Evolutionary conservation across 768 basidiomycete genomes (phyloP).

Genomic region (Lactarius evosmus): DNA sequence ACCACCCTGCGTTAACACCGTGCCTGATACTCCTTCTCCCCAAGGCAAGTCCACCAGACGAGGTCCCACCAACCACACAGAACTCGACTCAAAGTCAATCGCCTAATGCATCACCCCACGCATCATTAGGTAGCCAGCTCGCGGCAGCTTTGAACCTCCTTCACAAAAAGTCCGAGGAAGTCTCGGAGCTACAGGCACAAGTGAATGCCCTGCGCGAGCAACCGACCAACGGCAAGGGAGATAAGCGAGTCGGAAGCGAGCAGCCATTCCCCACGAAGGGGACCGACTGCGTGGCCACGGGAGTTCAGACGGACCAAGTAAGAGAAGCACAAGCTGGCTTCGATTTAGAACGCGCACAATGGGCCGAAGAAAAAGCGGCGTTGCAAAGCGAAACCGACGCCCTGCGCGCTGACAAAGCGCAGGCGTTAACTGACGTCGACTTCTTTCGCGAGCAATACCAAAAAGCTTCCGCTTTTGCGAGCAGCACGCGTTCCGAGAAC

Average conservation of each 20-base stretch:
- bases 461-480: constrained; percentile 22
- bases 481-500: constrained; percentile 24
- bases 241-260: neutral
- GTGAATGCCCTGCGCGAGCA: neutral
- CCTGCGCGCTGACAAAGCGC: constrained; percentile 14
- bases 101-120: neutral
- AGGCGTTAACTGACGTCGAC: constrained; percentile 21
- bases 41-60: constrained; percentile 13
- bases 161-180: constrained; percentile 25
- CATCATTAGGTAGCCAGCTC: constrained; percentile 17
- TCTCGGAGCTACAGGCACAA: constrained; percentile 16
- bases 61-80: constrained; percentile 19
- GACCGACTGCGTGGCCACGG: neutral
- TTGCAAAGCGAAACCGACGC: constrained; percentile 3
- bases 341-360: constrained; percentile 15
- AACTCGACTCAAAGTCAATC: constrained; percentile 21
- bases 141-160: constrained; percentile 22
- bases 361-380: constrained; percentile 17
- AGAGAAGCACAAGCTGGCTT: neutral
- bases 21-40: constrained; percentile 2
- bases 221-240: neutral
- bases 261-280: neutral
- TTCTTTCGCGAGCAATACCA: constrained; percentile 26
- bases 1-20: neutral
- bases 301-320: constrained; percentile 19